Conservation (phyloP, 441 rosid genomes). For the Eruca vesicaria region DNA sequence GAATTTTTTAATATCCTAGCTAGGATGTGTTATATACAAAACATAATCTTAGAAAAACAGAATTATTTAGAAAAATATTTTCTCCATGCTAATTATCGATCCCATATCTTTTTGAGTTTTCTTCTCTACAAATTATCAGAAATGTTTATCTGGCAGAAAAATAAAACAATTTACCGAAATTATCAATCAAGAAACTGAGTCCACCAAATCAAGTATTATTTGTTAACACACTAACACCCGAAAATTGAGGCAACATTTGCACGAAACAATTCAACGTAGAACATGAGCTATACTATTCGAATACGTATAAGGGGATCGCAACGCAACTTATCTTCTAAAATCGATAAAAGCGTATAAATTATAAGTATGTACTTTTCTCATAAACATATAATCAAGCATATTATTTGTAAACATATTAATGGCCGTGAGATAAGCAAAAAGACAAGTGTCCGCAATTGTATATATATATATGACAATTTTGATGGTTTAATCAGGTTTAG, state of each 20-base stretch:
- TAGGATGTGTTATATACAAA: not conserved
- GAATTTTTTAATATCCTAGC: not conserved
- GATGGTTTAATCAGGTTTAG: not conserved
- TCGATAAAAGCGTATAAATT: not conserved
- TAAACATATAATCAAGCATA: not conserved
- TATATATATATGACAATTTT: not conserved
- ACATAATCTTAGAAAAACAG: not conserved
- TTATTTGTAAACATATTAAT: not conserved
- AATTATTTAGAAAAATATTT: not conserved
- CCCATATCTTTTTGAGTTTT: not conserved
- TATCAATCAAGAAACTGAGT: conserved; percentile 13
- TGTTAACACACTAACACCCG: conserved; percentile 1
- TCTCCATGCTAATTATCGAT: not conserved
- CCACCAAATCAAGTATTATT: conserved; percentile 14
- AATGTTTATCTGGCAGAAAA: not conserved
- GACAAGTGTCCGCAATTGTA: not conserved
- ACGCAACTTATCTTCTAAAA: not conserved
- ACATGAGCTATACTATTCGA: conserved; percentile 10
- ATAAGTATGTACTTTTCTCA: not conserved
- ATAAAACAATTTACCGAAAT: conserved; percentile 7
- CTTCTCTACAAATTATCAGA: not conserved
- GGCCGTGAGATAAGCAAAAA: conserved; percentile 7
- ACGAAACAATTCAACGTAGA: conserved; percentile 20
- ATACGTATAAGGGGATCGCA: conserved; percentile 18
- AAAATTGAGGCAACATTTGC: conserved; percentile 21